Conservation (phyloP, 441 rosid species). For the Mallotus japonicus region DNA sequence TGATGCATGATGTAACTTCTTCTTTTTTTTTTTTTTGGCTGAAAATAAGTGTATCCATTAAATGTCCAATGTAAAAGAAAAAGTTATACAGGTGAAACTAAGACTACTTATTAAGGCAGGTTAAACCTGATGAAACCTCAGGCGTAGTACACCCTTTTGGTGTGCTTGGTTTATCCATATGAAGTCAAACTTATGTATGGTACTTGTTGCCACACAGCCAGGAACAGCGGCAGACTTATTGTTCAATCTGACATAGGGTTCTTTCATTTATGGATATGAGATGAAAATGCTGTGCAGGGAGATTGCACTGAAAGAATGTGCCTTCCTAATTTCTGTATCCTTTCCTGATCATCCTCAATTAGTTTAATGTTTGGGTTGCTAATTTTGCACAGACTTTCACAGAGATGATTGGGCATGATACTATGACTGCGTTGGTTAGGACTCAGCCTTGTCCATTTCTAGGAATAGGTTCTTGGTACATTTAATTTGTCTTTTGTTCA, state of each 20-base stretch:
- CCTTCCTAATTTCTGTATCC: neutral
- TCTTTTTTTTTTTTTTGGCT: neutral
- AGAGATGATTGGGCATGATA: neutral
- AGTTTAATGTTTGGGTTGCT: neutral
- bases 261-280: neutral
- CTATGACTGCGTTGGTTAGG: neutral
- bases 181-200: neutral
- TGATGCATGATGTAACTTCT: neutral
- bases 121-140: neutral
- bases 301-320: neutral
- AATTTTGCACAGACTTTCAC: neutral
- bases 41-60: neutral
- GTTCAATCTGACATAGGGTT: neutral
- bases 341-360: neutral
- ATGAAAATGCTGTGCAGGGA: neutral
- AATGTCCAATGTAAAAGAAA: neutral
- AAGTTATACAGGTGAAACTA: neutral
- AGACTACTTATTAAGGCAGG: neutral
- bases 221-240: neutral
- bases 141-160: neutral
- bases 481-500: neutral
- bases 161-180: neutral
- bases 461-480: neutral
- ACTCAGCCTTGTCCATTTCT: neutral
- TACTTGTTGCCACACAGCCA: neutral